These are phyloP conservation scores for Coemansia biformis DNA, from an alignment of 192 early-diverging fungal species.

Conservation along the genomic window DNA sequence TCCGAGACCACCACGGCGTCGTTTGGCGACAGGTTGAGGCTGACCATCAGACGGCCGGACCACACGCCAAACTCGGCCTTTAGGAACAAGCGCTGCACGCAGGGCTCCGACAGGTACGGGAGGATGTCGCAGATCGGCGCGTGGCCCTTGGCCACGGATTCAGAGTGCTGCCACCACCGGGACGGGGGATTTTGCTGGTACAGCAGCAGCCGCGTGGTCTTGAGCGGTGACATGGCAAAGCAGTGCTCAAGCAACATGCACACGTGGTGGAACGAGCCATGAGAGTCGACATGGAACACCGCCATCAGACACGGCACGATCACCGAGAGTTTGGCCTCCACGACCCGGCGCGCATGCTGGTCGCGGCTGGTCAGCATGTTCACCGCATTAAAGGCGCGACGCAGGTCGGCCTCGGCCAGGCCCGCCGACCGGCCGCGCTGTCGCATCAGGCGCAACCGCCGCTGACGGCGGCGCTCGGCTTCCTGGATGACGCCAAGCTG, in stretches of 20 bases:
- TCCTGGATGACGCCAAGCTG: slow-evolving; percentile 23
- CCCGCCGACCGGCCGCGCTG: slow-evolving; percentile 34
- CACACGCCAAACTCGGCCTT: slow-evolving; percentile 49
- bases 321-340: slow-evolving; percentile 43
- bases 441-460: slow-evolving; percentile 31
- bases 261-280: slow-evolving; percentile 49
- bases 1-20: slow-evolving; percentile 43
- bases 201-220: slow-evolving; percentile 34
- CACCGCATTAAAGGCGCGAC: slow-evolving; percentile 41
- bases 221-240: slow-evolving; percentile 37
- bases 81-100: slow-evolving; percentile 45
- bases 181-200: slow-evolving; percentile 48
- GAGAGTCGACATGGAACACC: slow-evolving; percentile 45
- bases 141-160: slow-evolving; percentile 31
- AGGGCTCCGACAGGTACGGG: slow-evolving; percentile 46
- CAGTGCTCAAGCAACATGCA: slow-evolving; percentile 49
- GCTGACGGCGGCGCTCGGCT: slow-evolving; percentile 33
- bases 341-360: slow-evolving; percentile 28
- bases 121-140: slow-evolving; percentile 50
- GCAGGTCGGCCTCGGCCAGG: slow-evolving; percentile 35
- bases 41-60: slow-evolving; percentile 44
- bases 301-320: slow-evolving; percentile 48
- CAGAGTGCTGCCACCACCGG: slow-evolving; percentile 41
- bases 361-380: slow-evolving; percentile 44
- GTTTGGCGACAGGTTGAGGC: slow-evolving; percentile 35